These are phyloP conservation scores for Knufia fluminis DNA, from an alignment of 2,329 filamentous ascomycete genomes.

Conservation along the genomic window DNA sequence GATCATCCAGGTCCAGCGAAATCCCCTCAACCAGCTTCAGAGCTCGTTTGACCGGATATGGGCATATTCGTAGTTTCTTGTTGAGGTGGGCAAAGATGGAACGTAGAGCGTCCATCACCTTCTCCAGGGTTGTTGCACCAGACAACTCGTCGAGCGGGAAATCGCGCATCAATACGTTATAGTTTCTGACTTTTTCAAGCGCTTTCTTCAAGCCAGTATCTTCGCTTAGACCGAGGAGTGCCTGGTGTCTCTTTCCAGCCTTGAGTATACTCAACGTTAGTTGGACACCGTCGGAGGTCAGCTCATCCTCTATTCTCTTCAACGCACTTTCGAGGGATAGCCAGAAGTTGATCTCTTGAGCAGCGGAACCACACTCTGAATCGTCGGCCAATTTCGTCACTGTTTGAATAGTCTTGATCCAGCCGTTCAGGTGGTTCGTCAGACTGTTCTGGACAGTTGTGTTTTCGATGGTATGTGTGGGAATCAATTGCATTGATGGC, in stretches of 20 bases:
- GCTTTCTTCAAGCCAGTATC: conserved; percentile 95
- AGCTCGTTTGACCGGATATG: conserved; percentile 86
- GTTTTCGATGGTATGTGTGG: conserved; percentile 67
- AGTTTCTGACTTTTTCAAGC: conserved; percentile 93
- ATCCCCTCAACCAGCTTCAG: conserved; percentile 94
- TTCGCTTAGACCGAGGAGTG: conserved; percentile 89
- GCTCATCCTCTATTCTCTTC: conserved; percentile 81
- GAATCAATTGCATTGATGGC: conserved; percentile 70
- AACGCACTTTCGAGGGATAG: conserved; percentile 90
- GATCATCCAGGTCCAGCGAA: conserved; percentile 80
- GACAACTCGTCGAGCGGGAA: conserved; percentile 92
- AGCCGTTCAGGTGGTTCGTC: conserved; percentile 87
- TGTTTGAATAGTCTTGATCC: conserved; percentile 97
- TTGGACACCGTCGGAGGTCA: conserved; percentile 77
- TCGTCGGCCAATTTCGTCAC: conserved; percentile 93
- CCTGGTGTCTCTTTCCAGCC: conserved; percentile 95
- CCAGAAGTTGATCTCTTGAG: conserved; percentile 99
- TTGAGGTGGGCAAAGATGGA: conserved; percentile 92
- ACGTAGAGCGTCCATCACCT: conserved; percentile 78
- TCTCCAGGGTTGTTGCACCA: conserved; percentile 79
- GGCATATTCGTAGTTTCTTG: conserved; percentile 93
- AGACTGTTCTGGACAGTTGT: conserved; percentile 88
- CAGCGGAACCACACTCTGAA: conserved; percentile 61
- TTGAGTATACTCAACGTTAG: conserved; percentile 91
- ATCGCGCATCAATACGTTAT: conserved; percentile 97